Base-by-base conservation (phyloP, 139 green algal species). In the Closterium sp. region DNA sequence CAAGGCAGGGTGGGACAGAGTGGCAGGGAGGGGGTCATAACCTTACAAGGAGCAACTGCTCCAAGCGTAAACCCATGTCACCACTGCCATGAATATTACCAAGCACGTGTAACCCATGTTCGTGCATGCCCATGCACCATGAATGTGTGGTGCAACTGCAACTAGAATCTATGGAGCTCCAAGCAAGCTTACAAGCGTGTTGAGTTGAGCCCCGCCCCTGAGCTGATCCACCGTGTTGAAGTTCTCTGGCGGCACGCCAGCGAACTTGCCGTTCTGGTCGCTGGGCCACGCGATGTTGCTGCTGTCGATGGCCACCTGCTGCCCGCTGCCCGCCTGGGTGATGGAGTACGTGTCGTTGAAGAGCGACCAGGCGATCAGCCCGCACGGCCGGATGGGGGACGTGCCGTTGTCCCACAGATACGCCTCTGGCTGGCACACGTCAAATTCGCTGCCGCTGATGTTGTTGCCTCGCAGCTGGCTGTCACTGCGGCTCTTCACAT, bases 311-410 rank as follows among this genome's bases (percentile, higher is more conserved):
- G 83, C 4, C 81, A 96, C 25, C 34, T 30, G 19, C 21, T 35
- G 31, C 33, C 85, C 85, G 25, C 35, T 34, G 55, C 32, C 16
- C 0, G 21, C 36, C 21, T 16, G 9, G 4, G 34, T 90, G 31
- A 95, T 19, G 19, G 89, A 25, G 81, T 94, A 96, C n/a, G 91
- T 94, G 91, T 96, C 98, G 90, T 99, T 99, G 96, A 99, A 99
- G 89, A 96, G 95, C 64, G 94, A 97, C 95, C 97, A 98, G 0
- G 98, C 97, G 1, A 97, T 95, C 33, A 99, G 95, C 33, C 98
- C 98, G 93, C 98, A 99, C 4, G 98, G 98, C 84, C 96, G 96
- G 92, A 99, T 98, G 31, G 83, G 91, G 9, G 85, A 36, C 34
- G 85, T 64, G 1, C 25, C 9, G 36, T 92, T 69, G 81, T 90